Evolutionary conservation across 352 stramenopile genomes (phyloP), one percentile per base, ranked within the genome.

Genomic region (Phytophthora pluvialis): DNA sequence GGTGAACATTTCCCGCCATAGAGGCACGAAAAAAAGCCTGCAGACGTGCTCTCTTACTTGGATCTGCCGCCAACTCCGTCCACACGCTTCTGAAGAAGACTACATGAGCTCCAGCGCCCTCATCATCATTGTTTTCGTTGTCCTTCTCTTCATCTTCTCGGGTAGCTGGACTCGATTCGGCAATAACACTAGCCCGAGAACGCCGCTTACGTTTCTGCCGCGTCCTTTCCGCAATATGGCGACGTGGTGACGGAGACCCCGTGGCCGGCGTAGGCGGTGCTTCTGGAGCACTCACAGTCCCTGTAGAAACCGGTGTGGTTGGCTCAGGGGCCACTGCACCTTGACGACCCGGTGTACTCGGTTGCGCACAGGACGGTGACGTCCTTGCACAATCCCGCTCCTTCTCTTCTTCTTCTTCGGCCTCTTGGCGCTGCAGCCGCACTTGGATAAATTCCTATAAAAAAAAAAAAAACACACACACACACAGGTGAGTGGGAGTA

Each of bases 61-160:
- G 55, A 60, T 76, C 57, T 9, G 13, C 38, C 15, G 67, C 25
- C 5, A 63, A 13, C 13, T 55, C 44, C 18, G 57, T 26, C 64
- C 53, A 73, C 33, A 53, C 45, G 32, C 68, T 76, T 33, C 21
- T 48, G 38, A 73, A 76, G 42, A 47, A 67, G n/a, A 76, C 28
- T 6, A 46, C 67, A 18, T 36, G 35, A 12, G 50, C 39, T 35
- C 4, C 48, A 59, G n/a, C 11, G 9, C n/a, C 15, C 10, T 50
- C 28, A 9, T 52, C 26, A 32, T 31, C 49, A 18, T 39, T 49
- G 18, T 28, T 16, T 56, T 57, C 60, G 6, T 51, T 25, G 3
- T 32, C 21, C 11, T 28, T 56, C 21, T 47, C 39, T 42, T 52
- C 40, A 25, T 28, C 2, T 43, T 50, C 45, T 40, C 5, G 13